A percentile compares a stretch with the other conserved stretches of the same genome.
Conservation (phyloP, 192 early-diverging fungal genomes). For the Linnemannia hyalina region DNA sequence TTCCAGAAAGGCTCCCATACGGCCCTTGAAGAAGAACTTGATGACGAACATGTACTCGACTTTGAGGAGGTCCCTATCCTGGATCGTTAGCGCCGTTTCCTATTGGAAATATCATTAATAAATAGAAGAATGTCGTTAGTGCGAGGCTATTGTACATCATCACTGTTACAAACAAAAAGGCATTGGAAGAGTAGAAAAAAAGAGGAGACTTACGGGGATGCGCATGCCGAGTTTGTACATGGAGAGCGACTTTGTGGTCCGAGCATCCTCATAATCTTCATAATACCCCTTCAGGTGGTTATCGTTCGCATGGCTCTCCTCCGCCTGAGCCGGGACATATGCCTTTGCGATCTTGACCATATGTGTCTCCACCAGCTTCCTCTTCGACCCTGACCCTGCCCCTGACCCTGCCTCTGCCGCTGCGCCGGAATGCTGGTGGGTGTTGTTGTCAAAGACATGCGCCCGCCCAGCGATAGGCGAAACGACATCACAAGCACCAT, state of each 20-base stretch:
- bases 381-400: too few species aligned
- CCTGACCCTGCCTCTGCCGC: not conserved
- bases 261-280: constrained; percentile 45
- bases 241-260: constrained; percentile 44
- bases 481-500: not conserved
- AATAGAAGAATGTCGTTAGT: not conserved
- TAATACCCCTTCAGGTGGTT: constrained; percentile 55
- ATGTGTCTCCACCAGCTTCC: constrained; percentile 38
- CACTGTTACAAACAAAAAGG: not conserved
- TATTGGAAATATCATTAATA: constrained; percentile 4
- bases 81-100: constrained; percentile 47
- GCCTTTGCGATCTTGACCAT: constrained; percentile 49
- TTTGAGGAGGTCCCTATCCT: constrained; percentile 33
- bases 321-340: constrained; percentile 48
- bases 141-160: not conserved
- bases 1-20: constrained; percentile 48
- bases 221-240: constrained; percentile 53
- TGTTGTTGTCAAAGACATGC: not conserved
- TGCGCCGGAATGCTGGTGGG: not conserved
- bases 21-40: constrained; percentile 54
- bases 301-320: constrained; percentile 49
- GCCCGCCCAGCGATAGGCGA: constrained; percentile 6
- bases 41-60: constrained; percentile 55
- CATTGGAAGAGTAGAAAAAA: not conserved
- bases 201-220: constrained; percentile 35